Evolutionary conservation across 192 early-diverging fungal genomes (phyloP).

Genomic region (Dissophora globulifera): DNA sequence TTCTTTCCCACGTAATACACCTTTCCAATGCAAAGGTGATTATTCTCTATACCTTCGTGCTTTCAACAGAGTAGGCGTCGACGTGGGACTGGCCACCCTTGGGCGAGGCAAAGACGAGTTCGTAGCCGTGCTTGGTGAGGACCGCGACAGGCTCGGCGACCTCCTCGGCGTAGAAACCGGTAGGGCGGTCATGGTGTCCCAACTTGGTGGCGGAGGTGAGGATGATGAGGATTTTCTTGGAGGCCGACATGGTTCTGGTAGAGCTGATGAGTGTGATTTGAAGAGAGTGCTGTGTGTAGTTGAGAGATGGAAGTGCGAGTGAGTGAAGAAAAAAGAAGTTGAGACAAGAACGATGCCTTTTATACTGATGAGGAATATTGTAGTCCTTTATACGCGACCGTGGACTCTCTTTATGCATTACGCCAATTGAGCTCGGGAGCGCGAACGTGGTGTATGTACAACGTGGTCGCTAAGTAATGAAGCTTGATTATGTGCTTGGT

Average conservation of each 20-base stretch:
- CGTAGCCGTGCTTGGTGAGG: slow-evolving; percentile 54
- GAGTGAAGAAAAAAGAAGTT: no score
- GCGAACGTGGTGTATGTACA: no score
- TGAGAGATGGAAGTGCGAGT: no score
- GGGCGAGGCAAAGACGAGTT: slow-evolving; percentile 64
- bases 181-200: slow-evolving; percentile 36
- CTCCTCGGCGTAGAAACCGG: slow-evolving; percentile 58
- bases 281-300: background rate
- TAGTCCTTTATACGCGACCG: no score
- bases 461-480: no score
- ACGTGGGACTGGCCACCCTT: slow-evolving; percentile 65
- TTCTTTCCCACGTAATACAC: no score
- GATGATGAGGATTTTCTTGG: slow-evolving; percentile 46
- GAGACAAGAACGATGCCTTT: no score
- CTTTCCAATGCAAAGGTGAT: no score
- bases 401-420: no score
- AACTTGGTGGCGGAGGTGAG: slow-evolving; percentile 38
- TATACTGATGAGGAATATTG: no score
- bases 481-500: no score
- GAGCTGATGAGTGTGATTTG: background rate
- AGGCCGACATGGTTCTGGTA: slow-evolving; percentile 2
- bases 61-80: slow-evolving; percentile 62
- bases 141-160: slow-evolving; percentile 64
- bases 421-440: no score
- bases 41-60: slow-evolving; percentile 39